Conservation (phyloP, 225 moss, liverwort and hornwort species). For the Physcomitrellopsis africana region DNA sequence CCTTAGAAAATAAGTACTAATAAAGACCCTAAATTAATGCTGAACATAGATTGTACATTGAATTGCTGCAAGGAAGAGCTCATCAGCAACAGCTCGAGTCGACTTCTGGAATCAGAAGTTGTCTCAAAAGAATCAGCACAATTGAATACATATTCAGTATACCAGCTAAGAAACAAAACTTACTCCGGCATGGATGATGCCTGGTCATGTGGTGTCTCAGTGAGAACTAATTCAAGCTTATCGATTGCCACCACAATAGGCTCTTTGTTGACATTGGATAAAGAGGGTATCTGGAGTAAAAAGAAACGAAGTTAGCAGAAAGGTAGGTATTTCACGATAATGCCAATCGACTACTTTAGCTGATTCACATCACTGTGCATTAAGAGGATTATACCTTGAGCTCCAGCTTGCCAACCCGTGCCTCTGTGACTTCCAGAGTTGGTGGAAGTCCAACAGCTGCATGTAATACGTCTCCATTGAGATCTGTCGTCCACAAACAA, state of each 20-base stretch:
- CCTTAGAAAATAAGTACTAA: conserved; percentile 3
- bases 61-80: neutral
- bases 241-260: conserved; percentile 95
- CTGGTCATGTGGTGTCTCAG: conserved; percentile 66
- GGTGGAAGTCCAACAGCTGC: conserved; percentile 92
- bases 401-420: conserved; percentile 91
- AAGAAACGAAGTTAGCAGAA: conserved; percentile 7
- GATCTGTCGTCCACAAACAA: conserved; percentile 64
- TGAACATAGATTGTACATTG: neutral
- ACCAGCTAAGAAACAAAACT: conserved; percentile 28
- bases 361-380: neutral
- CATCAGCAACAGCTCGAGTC: neutral
- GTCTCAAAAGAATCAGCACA: conserved; percentile 5
- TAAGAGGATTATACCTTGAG: conserved; percentile 62
- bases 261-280: conserved; percentile 88
- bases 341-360: neutral
- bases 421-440: conserved; percentile 88
- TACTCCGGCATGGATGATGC: conserved; percentile 64
- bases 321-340: neutral
- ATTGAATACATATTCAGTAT: conserved; percentile 4
- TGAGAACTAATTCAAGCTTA: conserved; percentile 87
- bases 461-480: conserved; percentile 97
- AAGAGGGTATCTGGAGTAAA: conserved; percentile 81
- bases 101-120: neutral
- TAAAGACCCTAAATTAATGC: neutral